Conservation (phyloP, 2,329 filamentous ascomycete genomes). For the Harringtonia lauricola region DNA sequence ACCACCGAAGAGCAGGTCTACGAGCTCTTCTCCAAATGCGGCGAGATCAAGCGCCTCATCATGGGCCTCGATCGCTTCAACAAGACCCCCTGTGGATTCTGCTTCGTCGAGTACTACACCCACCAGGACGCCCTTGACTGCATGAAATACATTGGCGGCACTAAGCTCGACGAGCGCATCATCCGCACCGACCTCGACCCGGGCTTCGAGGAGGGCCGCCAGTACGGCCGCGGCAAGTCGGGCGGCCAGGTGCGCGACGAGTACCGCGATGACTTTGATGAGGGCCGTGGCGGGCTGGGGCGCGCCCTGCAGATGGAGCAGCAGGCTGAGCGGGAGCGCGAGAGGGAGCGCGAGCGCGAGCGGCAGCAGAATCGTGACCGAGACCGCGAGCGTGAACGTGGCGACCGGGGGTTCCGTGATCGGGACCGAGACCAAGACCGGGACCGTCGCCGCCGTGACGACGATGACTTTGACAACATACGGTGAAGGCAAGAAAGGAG, state of each 20-base stretch:
- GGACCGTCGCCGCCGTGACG: slow-evolving; percentile 29
- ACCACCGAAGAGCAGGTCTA: slow-evolving; percentile 99
- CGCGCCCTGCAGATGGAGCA: slow-evolving; percentile 55
- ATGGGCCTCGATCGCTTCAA: slow-evolving; percentile 97
- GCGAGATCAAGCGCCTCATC: slow-evolving; percentile 93
- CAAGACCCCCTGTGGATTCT: slow-evolving; percentile 98
- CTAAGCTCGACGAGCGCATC: slow-evolving; percentile 93
- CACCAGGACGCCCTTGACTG: slow-evolving; percentile 96
- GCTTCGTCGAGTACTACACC: slow-evolving; percentile 98
- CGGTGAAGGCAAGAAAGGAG: slow-evolving; percentile 24
- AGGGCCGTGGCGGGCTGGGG: slow-evolving; percentile 82
- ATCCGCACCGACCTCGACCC: slow-evolving; percentile 93
- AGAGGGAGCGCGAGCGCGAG: slow-evolving; percentile 32
- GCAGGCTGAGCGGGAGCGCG: slow-evolving; percentile 24
- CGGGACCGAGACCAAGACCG: slow-evolving; percentile 16
- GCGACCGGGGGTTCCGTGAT: not conserved
- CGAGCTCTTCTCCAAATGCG: slow-evolving; percentile 90
- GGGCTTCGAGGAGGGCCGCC: slow-evolving; percentile 88
- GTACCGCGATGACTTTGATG: slow-evolving; percentile 94
- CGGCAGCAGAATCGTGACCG: not conserved
- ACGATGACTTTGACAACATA: slow-evolving; percentile 45
- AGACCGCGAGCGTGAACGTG: slow-evolving; percentile 1
- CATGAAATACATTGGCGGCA: slow-evolving; percentile 97
- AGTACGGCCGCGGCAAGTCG: slow-evolving; percentile 92
- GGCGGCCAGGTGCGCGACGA: slow-evolving; percentile 96